Evolutionary conservation across 441 rosid species (phyloP), one percentile per base, ranked within the genome.

Genomic region (Dalechampia spathulata): DNA sequence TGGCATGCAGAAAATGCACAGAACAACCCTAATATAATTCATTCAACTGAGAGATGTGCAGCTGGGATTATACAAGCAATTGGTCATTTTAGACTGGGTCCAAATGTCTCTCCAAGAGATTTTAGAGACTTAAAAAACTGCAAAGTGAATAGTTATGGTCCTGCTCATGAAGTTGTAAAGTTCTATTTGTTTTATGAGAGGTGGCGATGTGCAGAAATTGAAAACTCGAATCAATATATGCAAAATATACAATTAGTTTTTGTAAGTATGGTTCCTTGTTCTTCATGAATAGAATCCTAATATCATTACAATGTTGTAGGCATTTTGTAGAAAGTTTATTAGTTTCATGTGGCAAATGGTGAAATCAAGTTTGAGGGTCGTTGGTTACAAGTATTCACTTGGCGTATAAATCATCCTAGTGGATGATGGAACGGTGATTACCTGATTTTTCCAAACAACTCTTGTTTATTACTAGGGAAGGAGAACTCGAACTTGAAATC

Each of bases 171-270:
- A 62, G 71, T 80, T 20, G 96, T 89, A 49, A 82, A 71, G 28
- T 75, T 93, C 60, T 78, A 77, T 75, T 63, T 93, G 75, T 79
- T 83, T 58, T 78, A 77, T 54, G 99, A 93, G 83, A 84, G 76
- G 68, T 87, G 96, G 96, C 80, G 96, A 74, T 83, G 95, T 26
- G 93, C 86, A 58, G 99, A 93, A 77, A 62, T 87, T 25, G 96
- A 82, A 55, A 81, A 82, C 51, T 74, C 58, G 16, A 95, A 82
- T 72, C 50, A 62, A 30, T 78, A 75, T 77, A 53, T 83, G 32
- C 77, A 83, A 25, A 67, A 77, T 60, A 64, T 90, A 60, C 79
- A 78, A 73, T 75, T 86, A 70, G 72, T 78, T 62, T 81, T 73
- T 65, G 96, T 92, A 78, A 54, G 96, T 70, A 53, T 55, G n/a